A percentile compares a stretch with the other conserved stretches of the same genome.
Evolutionary conservation across 306 rosid species (phyloP).

Genomic region (Corylus avellana): DNA sequence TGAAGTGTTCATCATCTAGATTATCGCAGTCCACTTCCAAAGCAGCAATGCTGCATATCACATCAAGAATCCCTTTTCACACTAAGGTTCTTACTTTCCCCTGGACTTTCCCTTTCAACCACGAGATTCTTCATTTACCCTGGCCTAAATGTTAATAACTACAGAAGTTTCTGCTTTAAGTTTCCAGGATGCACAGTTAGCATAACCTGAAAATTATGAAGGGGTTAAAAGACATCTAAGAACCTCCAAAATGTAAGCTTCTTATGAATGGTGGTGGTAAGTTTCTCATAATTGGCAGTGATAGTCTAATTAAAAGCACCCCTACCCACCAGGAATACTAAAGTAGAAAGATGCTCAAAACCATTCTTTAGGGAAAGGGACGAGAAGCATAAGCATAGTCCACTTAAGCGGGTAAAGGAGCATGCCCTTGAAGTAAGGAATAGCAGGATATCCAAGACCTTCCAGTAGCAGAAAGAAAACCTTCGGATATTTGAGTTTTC

Average conservation of each 20-base stretch:
- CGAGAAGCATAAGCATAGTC: background rate
- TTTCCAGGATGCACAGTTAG: background rate
- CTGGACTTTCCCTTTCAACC: background rate
- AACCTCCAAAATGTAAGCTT: background rate
- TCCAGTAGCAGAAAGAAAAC: background rate
- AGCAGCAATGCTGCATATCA: no score
- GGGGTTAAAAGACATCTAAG: background rate
- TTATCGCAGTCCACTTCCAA: no score
- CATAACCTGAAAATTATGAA: background rate
- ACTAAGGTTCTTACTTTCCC: background rate
- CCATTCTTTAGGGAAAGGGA: background rate
- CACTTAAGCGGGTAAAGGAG: background rate
- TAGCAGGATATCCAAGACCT: background rate
- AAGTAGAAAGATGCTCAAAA: background rate
- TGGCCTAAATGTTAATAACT: background rate
- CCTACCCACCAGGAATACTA: background rate
- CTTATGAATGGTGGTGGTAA: background rate
- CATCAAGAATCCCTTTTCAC: no score
- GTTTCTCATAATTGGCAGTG: background rate
- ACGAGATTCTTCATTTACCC: background rate
- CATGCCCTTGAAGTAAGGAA: background rate
- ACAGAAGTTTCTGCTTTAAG: background rate
- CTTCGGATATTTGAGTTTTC: background rate
- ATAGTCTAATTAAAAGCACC: background rate
- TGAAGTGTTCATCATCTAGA: no score